A percentile compares a stretch with the other conserved stretches of the same genome.
Evolutionary conservation across 768 basidiomycete species (phyloP).

Genomic region (Amanita inopinata): DNA sequence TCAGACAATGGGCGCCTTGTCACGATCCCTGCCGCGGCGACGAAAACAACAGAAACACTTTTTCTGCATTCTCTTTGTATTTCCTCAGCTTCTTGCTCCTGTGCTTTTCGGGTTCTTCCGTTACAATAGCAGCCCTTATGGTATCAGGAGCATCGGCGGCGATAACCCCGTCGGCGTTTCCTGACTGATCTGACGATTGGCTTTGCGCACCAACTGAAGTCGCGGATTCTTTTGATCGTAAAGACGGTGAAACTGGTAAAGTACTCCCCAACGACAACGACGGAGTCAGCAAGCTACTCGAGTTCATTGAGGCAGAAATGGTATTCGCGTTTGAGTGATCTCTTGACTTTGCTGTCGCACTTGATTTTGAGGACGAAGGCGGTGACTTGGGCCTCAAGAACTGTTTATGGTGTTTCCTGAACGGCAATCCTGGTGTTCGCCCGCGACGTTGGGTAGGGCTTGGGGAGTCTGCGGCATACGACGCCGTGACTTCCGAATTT

Average conservation of each 20-base stretch:
- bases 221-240: conserved; percentile 76
- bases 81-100: conserved; percentile 75
- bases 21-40: conserved; percentile 45
- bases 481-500: conserved; percentile 33
- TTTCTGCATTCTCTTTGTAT: conserved; percentile 83
- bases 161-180: conserved; percentile 34
- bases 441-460: conserved; percentile 56
- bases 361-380: conserved; percentile 32
- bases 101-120: conserved; percentile 46
- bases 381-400: conserved; percentile 72
- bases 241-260: conserved; percentile 46
- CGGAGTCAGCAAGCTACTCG: conserved; percentile 48
- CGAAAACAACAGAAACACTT: conserved; percentile 74
- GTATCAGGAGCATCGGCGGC: conserved; percentile 5
- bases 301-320: conserved; percentile 30
- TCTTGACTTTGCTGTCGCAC: conserved; percentile 20
- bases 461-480: conserved; percentile 33
- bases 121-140: background rate
- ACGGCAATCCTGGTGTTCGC: conserved; percentile 54
- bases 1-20: conserved; percentile 3
- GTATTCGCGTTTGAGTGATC: conserved; percentile 35
- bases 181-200: conserved; percentile 61
- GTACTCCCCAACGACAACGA: conserved; percentile 47
- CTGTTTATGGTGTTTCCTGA: conserved; percentile 62
- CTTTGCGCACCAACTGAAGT: conserved; percentile 64